Percentiles rank a stretch among this genome's conserved stretches.
These are phyloP conservation scores for Pestalotiopsis sp. DNA, from an alignment of 2,329 filamentous ascomycete genomes.

Conservation along the genomic window DNA sequence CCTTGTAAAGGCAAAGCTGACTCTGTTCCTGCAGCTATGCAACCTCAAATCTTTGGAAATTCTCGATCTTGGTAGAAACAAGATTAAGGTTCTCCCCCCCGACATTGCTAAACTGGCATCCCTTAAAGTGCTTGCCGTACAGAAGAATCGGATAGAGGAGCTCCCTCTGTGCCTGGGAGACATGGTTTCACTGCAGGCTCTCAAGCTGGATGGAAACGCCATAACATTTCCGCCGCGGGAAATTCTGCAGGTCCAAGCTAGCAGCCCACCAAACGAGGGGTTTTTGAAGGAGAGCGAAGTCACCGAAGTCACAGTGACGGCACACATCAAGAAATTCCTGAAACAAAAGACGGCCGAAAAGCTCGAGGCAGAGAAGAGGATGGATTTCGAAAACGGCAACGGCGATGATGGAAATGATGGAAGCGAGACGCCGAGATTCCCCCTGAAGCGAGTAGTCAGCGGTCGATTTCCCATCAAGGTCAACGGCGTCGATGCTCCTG, in stretches of 20 bases:
- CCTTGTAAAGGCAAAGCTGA: constrained; percentile 3
- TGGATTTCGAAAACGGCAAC: constrained; percentile 52
- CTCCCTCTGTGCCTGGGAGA: constrained; percentile 83
- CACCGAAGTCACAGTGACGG: constrained; percentile 60
- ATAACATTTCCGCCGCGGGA: constrained; percentile 78
- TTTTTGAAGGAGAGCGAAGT: constrained; percentile 64
- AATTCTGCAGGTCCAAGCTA: constrained; percentile 60
- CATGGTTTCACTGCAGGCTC: constrained; percentile 84
- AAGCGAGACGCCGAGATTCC: constrained; percentile 76
- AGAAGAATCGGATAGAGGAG: constrained; percentile 83
- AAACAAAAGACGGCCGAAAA: constrained; percentile 50
- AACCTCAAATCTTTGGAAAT: constrained; percentile 87
- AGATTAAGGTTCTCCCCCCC: constrained; percentile 74
- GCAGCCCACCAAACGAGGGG: constrained; percentile 57
- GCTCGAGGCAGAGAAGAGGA: constrained; percentile 49
- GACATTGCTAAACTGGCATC: constrained; percentile 81
- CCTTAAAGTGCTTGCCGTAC: constrained; percentile 85
- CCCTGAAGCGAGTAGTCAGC: constrained; percentile 62
- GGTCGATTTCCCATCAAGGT: constrained; percentile 72
- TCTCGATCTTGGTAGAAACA: constrained; percentile 88
- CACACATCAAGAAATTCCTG: constrained; percentile 63
- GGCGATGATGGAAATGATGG: constrained; percentile 71
- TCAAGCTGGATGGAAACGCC: constrained; percentile 89
- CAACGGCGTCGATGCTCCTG: constrained; percentile 70
- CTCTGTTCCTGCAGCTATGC: constrained; percentile 64